Base-by-base conservation (phyloP, 495 filamentous ascomycete species). In the Penicillium samsonianum region DNA sequence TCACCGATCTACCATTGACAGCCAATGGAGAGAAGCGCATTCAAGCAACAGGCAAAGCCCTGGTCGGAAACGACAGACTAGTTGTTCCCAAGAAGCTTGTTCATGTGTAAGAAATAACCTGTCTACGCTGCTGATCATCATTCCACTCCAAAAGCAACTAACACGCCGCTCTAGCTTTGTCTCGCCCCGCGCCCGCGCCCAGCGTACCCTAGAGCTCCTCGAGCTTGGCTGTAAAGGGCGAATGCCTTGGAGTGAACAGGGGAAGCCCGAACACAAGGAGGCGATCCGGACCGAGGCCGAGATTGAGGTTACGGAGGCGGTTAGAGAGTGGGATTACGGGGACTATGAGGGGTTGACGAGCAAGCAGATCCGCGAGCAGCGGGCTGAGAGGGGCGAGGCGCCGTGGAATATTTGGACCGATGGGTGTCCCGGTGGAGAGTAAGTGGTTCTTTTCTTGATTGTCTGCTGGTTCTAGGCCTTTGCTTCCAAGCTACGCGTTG, bases 311-410 rank as follows among this genome's bases (percentile, higher is more conserved):
- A 91, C 89, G 0, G 83, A 92, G 57, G 85, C 88, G 47, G 85
- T 97, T 26, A 81, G 88, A 12, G 93, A 98, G 68, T 98, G 93
- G 93, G 90, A 96, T 73, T 98, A 98, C 63, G 94, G 94, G 11
- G 84, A 89, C 60, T 98, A 98, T 68, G 94, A 98, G 69, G 94
- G 94, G 2, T 83, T 96, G 69, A 95, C 89, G 7, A 87, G 82
- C 53, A 70, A 80, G 16, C 72, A 90, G 65, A 97, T 98, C 64
- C 67, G 80, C 23, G 75, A 82, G 50, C 55, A 79, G 52, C 78
- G 91, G 31, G 63, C 25, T 38, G 40, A 70, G 60, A 64, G 63
- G 7, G 76, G 74, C 1, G 48, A 73, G 43, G 65, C 73, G 3
- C 55, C 67, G 30, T 96, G 89, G 84, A 86, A 93, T 76, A 94